phyloP scores from a whole-genome alignment of 176 grass and related monocot genomes.

The Bromus sterilis region DNA sequence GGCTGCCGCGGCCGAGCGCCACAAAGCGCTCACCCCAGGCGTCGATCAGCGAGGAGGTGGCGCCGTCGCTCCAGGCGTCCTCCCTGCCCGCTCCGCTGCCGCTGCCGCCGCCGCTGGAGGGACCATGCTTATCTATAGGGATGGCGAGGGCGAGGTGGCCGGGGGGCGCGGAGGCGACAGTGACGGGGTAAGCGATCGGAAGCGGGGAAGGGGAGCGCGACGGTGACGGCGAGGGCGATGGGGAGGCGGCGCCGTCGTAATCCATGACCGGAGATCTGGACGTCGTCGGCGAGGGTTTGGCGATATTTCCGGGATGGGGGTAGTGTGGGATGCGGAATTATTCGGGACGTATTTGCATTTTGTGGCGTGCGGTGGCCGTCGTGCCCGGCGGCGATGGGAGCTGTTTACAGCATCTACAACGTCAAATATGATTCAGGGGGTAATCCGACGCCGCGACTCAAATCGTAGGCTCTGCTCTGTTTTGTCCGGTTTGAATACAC shows the following conservation, averaged over 20 bases:
- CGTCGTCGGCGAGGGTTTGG: slow-evolving; percentile 28
- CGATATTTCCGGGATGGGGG: slow-evolving; percentile 20
- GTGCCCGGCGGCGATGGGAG: slow-evolving; percentile 39
- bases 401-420: no score
- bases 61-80: no score
- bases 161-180: slow-evolving; percentile 39
- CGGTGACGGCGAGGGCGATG: slow-evolving; percentile 20
- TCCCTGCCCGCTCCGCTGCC: no score
- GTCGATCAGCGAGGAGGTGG: no score
- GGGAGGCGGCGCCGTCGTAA: slow-evolving; percentile 24
- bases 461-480: no score
- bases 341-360: neutral
- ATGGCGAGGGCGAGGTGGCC: slow-evolving; percentile 54
- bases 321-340: neutral
- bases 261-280: slow-evolving; percentile 22
- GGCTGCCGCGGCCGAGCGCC: no score
- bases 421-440: no score
- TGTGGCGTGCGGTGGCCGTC: slow-evolving; percentile 21
- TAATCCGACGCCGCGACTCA: no score
- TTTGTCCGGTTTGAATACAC: no score
- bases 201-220: slow-evolving; percentile 12
- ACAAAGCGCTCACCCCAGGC: no score
- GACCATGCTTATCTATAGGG: slow-evolving; percentile 46
- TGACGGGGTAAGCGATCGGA: slow-evolving; percentile 25
- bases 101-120: no score